Percentiles rank a stretch among this genome's conserved stretches.
phyloP scores from a whole-genome alignment of 345 rosid species.

The Linum trigynum region DNA sequence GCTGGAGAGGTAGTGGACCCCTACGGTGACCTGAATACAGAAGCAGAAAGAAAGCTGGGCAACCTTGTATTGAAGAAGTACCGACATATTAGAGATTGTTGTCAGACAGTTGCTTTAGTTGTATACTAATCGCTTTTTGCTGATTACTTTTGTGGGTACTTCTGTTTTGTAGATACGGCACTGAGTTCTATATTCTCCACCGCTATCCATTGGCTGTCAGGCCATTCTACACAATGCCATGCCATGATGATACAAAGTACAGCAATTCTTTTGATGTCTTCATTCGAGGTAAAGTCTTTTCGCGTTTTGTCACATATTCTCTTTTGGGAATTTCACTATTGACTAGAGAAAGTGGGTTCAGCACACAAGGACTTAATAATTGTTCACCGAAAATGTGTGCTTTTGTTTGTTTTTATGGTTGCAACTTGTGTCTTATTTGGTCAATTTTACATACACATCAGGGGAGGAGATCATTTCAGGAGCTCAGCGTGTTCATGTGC shows the following conservation, averaged over 20 bases:
- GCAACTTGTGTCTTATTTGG: not conserved
- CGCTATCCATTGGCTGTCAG: constrained; percentile 75
- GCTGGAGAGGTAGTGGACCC: constrained; percentile 87
- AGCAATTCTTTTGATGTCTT: constrained; percentile 94
- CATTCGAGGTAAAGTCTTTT: constrained; percentile 48
- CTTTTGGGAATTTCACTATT: too few species aligned
- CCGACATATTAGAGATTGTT: not conserved
- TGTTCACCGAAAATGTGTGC: not conserved
- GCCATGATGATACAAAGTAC: constrained; percentile 58
- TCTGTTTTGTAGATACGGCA: constrained; percentile 49
- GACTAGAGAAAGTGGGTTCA: too few species aligned
- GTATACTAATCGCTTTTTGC: not conserved
- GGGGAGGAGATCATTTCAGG: constrained; percentile 98
- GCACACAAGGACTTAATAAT: too few species aligned
- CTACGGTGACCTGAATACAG: constrained; percentile 78
- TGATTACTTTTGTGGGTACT: not conserved
- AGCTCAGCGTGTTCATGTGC: constrained; percentile 83
- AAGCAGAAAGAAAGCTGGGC: constrained; percentile 81
- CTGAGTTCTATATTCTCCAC: constrained; percentile 77
- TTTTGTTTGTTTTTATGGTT: not conserved
- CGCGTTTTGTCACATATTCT: not conserved
- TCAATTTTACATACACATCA: constrained; percentile 6
- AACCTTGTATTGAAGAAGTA: constrained; percentile 83
- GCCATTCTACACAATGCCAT: constrained; percentile 95
- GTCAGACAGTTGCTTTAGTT: not conserved